Conservation (phyloP, 306 rosid species). For the Acacia crassicarpa region DNA sequence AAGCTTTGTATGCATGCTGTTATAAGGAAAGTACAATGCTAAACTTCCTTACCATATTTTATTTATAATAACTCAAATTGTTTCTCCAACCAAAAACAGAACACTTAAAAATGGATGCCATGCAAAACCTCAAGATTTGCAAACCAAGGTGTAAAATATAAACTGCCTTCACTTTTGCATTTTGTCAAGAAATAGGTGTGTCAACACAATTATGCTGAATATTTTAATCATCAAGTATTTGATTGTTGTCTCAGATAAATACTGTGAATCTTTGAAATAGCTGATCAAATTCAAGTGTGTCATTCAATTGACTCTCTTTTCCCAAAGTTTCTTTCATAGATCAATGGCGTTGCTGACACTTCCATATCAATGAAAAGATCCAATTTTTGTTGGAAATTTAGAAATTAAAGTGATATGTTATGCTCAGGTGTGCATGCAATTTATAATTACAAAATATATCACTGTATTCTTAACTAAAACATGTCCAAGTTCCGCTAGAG, state of each 20-base stretch:
- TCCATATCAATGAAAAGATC: neutral
- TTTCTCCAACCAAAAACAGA: neutral
- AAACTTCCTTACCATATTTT: slow-evolving; percentile 1
- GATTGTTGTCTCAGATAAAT: slow-evolving; percentile 7
- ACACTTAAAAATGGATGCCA: neutral
- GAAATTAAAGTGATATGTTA: neutral
- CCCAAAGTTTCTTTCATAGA: neutral
- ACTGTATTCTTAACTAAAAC: neutral
- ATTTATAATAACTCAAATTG: slow-evolving; percentile 10
- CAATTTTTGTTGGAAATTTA: neutral
- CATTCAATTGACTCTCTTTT: neutral
- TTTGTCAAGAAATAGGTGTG: neutral
- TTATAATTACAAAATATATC: neutral
- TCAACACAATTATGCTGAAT: neutral
- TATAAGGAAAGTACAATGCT: neutral
- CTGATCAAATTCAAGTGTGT: slow-evolving; percentile 1
- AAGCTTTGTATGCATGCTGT: slow-evolving; percentile 4
- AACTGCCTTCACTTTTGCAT: slow-evolving; percentile 6
- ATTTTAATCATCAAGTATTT: slow-evolving; percentile 2
- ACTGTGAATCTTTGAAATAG: neutral
- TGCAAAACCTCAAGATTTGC: neutral
- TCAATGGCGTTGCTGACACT: neutral
- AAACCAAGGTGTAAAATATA: neutral
- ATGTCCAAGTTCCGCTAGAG: slow-evolving; percentile 8
- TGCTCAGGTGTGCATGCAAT: neutral